Base-by-base conservation (phyloP, 495 filamentous ascomycete species). In the Hypoxylon intermedium region DNA sequence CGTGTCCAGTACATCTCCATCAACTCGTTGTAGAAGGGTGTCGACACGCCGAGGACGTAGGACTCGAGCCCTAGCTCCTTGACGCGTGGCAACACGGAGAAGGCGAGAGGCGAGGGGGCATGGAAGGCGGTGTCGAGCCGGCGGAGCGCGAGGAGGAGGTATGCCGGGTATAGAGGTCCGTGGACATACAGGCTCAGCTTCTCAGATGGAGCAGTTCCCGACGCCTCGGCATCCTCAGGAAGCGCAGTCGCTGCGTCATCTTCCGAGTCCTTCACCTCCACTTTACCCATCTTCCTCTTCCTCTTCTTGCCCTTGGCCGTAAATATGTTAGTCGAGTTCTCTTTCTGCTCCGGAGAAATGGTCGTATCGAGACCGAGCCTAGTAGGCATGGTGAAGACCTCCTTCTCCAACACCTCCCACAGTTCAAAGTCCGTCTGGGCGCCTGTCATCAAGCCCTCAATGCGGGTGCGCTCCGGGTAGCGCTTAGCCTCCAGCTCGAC, bases 1-100 rank as follows among this genome's bases (percentile, higher is more conserved):
- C 81, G 79, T 26, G 71, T 72, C 86, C 89, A 93, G 53, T 84
- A 74, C 28, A 89, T 80, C 19, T 75, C 64, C 16, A 92, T 76
- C 30, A 93, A 74, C 41, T 88, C 83, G 69, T 93, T 91, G 72
- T 91, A 95, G 31, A 96, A 83, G 0, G 77, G 74, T 1, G 88
- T 87, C 21, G 85, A 89, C 16, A 83, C 84, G 19, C 89, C 92
- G 0, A 96, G 80, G 11, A 92, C 81, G 47, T 87, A 87, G 9
- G 89, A 90, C 19, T 83, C 75, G 1, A 84, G 76, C 5, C 91
- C 90, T 1, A 92, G 81, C 13, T 81, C 77, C 66, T 89, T 91
- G 72, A 95, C 81, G 0, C 80, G 82, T 1, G 90, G 83, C 0
- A 93, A 79, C 34, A 96, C 73, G 50, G 80, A 77, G 18, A 87